Evolutionary conservation across 768 basidiomycete species (phyloP).

Genomic region (Boletus eberwhitei): DNA sequence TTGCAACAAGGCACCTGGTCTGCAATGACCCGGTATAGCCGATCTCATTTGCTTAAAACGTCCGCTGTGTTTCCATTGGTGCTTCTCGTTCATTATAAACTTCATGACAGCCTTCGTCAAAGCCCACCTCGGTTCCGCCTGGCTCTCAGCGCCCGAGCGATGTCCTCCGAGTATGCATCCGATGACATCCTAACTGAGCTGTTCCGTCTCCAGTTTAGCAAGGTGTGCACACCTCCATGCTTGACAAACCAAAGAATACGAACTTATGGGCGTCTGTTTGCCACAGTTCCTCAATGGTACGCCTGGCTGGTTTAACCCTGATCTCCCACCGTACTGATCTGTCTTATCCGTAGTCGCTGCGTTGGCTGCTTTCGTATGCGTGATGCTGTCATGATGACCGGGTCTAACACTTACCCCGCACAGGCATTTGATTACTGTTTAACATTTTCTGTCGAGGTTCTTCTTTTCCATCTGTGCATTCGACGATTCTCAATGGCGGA

Average conservation of each 20-base stretch:
- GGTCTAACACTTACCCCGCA: neutral
- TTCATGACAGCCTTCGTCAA: neutral
- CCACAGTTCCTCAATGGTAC: slow-evolving; percentile 21
- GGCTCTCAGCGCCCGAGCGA: neutral
- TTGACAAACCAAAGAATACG: neutral
- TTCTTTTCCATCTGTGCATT: neutral
- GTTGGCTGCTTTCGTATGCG: slow-evolving; percentile 15
- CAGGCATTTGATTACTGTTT: slow-evolving; percentile 24
- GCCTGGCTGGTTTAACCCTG: neutral
- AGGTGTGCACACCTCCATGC: slow-evolving; percentile 7
- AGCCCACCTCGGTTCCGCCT: too few species aligned
- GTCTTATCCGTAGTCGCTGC: slow-evolving; percentile 15
- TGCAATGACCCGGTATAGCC: too few species aligned
- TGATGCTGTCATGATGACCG: neutral
- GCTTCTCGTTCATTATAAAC: slow-evolving; percentile 1
- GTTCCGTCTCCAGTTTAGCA: slow-evolving; percentile 19
- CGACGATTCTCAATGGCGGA: neutral
- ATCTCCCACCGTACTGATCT: neutral
- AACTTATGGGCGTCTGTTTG: neutral
- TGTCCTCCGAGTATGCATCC: slow-evolving; percentile 2
- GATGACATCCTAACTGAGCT: slow-evolving; percentile 8
- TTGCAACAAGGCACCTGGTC: too few species aligned
- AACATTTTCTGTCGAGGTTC: slow-evolving; percentile 23
- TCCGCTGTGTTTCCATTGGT: neutral
- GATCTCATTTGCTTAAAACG: too few species aligned